Evolutionary conservation across 176 grass and related monocot species (phyloP).

Genomic region (Phoenix roebelenii): DNA sequence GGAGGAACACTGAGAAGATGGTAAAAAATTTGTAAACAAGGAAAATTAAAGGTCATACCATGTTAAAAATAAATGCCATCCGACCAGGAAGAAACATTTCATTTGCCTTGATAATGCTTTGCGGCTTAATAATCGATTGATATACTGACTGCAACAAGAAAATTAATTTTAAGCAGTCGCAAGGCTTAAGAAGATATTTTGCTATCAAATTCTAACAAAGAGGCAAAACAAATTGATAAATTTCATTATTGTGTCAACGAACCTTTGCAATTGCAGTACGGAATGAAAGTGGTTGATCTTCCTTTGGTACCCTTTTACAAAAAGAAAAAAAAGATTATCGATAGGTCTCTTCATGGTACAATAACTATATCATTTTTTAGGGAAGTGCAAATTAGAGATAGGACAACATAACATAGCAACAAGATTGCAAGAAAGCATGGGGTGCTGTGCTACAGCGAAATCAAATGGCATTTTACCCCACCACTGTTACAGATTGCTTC

Average conservation of each 20-base stretch:
- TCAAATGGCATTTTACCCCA: too few relatives aligned
- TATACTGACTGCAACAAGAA: conserved; percentile 74
- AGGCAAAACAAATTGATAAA: too few relatives aligned
- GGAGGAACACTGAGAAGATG: too few relatives aligned
- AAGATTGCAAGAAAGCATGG: too few relatives aligned
- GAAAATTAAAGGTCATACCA: conserved; percentile 39
- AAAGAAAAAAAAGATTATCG: neutral
- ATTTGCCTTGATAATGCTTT: conserved; percentile 70
- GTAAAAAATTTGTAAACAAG: neutral
- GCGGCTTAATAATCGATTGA: conserved; percentile 89
- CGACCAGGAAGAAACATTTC: conserved; percentile 97
- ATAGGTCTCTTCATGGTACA: too few relatives aligned
- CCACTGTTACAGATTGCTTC: too few relatives aligned
- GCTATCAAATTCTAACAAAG: too few relatives aligned
- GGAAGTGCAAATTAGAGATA: too few relatives aligned
- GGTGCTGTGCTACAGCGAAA: too few relatives aligned
- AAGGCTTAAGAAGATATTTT: too few relatives aligned
- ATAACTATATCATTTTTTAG: too few relatives aligned
- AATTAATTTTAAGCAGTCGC: neutral
- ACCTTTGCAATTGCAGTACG: conserved; percentile 94
- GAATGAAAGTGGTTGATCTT: conserved; percentile 63
- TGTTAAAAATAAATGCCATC: conserved; percentile 93
- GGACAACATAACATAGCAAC: too few relatives aligned
- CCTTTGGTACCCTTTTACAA: conserved; percentile 47
- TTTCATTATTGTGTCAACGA: neutral